Percentiles rank a stretch among this genome's conserved stretches.
phyloP scores from a whole-genome alignment of 1,139 yeast genomes.

The Geotrichum fermentans region DNA sequence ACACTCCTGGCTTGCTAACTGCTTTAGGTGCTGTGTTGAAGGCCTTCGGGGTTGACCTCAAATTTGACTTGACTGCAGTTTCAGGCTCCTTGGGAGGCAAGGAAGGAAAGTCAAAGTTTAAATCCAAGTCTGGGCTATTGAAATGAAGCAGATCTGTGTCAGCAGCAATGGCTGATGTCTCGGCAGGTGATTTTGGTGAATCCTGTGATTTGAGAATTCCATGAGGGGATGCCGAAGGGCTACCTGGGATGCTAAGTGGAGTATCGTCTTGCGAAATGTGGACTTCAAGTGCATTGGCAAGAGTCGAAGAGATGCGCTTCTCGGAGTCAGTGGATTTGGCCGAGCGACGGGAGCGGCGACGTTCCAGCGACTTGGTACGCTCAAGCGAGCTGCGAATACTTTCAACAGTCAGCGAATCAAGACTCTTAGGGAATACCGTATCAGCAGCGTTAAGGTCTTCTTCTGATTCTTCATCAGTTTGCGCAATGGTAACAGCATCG shows the following conservation, averaged over 20 bases:
- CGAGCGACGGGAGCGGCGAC: conserved; percentile 34
- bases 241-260: conserved; percentile 15
- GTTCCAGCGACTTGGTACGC: conserved; percentile 36
- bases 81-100: conserved; percentile 11
- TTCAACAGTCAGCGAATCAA: conserved; percentile 36
- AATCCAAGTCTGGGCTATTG: conserved; percentile 4
- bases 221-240: conserved; percentile 23
- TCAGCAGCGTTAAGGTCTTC: conserved; percentile 32
- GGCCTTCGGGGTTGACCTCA: conserved; percentile 11
- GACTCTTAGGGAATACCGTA: conserved; percentile 38
- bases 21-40: not conserved
- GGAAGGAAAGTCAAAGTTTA: conserved; percentile 11
- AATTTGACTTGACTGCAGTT: conserved; percentile 8
- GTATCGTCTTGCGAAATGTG: conserved; percentile 24
- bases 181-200: not conserved
- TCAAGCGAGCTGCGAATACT: conserved; percentile 37
- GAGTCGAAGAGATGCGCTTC: conserved; percentile 22
- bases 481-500: not conserved
- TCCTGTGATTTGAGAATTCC: conserved; percentile 28
- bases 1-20: not conserved
- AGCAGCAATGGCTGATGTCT: not conserved
- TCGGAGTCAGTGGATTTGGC: conserved; percentile 20
- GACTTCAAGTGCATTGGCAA: conserved; percentile 34
- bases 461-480: conserved; percentile 18
- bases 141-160: not conserved